A percentile compares a stretch with the other conserved stretches of the same genome.
These are phyloP conservation scores for Cnidoscolus chayamansa DNA, from an alignment of 441 rosid species.

Conservation along the genomic window DNA sequence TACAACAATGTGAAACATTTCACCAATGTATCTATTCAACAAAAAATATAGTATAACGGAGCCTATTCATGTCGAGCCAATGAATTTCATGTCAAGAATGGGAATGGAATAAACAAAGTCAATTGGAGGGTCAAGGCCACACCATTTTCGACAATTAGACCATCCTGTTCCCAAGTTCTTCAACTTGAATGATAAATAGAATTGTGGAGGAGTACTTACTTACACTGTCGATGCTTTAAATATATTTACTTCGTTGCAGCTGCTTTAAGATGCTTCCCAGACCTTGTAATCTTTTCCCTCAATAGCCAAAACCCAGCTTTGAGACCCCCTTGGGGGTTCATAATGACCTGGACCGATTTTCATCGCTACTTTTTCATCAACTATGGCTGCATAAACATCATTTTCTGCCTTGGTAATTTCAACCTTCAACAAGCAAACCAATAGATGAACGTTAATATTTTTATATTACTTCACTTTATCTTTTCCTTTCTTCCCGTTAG, in stretches of 20 bases:
- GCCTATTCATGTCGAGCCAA: no score
- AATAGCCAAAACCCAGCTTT: slow-evolving; percentile 50
- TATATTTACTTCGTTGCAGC: no score
- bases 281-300: slow-evolving; percentile 82
- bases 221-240: background rate
- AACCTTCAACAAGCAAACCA: slow-evolving; percentile 38
- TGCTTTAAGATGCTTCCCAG: slow-evolving; percentile 57
- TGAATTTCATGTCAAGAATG: slow-evolving; percentile 3
- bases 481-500: background rate
- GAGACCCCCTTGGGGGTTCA: slow-evolving; percentile 57
- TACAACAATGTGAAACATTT: background rate
- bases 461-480: background rate
- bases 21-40: background rate
- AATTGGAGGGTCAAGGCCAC: background rate
- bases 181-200: slow-evolving; percentile 5
- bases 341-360: slow-evolving; percentile 88
- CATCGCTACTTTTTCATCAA: slow-evolving; percentile 70
- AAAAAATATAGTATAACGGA: no score
- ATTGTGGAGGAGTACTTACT: no score
- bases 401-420: slow-evolving; percentile 66
- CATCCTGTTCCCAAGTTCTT: slow-evolving; percentile 14
- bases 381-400: slow-evolving; percentile 79
- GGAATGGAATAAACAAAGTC: background rate
- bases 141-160: slow-evolving; percentile 6
- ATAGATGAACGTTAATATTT: slow-evolving; percentile 9